Percentiles rank a stretch among this genome's conserved stretches.
phyloP scores from a whole-genome alignment of 768 basidiomycete genomes.

The Psilocybe azurescens region DNA sequence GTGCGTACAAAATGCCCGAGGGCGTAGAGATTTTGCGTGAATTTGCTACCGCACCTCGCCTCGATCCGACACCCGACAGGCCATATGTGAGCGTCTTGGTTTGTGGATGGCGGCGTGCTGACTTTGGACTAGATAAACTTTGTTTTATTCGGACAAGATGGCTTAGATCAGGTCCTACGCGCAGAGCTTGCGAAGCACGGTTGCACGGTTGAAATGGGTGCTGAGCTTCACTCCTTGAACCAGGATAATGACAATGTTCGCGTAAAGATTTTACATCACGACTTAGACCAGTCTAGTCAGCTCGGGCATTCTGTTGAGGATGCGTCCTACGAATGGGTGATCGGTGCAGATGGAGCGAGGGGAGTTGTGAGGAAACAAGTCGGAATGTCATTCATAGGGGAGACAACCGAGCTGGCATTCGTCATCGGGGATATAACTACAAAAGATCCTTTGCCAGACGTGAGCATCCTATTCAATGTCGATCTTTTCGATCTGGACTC shows the following conservation, averaged over 20 bases:
- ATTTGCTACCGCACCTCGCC: constrained; percentile 29
- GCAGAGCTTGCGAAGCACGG: constrained; percentile 33
- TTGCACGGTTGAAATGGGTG: constrained; percentile 45
- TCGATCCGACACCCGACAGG: constrained; percentile 33
- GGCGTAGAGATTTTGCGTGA: constrained; percentile 28
- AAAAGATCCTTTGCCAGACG: constrained; percentile 40
- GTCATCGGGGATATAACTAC: constrained; percentile 47
- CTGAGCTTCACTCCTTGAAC: constrained; percentile 47
- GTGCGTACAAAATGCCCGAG: constrained; percentile 38
- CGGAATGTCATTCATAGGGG: constrained; percentile 44
- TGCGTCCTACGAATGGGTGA: constrained; percentile 36
- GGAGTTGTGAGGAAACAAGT: constrained; percentile 45
- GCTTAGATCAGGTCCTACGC: constrained; percentile 40
- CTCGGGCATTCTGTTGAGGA: constrained; percentile 28
- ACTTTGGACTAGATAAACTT: constrained; percentile 5
- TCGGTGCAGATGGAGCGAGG: constrained; percentile 50
- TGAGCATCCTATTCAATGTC: constrained; percentile 22
- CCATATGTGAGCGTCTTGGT: constrained; percentile 31
- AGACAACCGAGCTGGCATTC: constrained; percentile 36
- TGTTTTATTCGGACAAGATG: constrained; percentile 35
- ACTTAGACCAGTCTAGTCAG: background rate
- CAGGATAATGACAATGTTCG: constrained; percentile 40
- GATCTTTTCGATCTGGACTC: background rate
- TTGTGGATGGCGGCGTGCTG: no score
- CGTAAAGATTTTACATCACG: constrained; percentile 35